Conservation (phyloP, 1,284 basidiomycete genomes). For the Marasmius sp. region DNA sequence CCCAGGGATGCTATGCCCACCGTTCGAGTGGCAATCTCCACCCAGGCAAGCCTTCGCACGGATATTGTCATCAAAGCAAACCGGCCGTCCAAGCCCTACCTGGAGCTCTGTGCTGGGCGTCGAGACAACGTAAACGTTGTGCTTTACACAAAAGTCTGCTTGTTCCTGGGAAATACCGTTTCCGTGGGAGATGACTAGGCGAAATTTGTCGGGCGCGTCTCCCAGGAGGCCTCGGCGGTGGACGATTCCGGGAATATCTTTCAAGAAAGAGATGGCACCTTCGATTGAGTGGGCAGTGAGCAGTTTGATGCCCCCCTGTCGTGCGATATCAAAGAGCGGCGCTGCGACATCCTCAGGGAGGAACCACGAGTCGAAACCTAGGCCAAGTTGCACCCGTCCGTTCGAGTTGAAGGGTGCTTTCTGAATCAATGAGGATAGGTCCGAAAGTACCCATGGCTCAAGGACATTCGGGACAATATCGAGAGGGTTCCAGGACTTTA, state of each 20-base stretch:
- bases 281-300: constrained; percentile 1
- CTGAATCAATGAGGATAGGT: constrained; percentile 7
- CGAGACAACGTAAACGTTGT: constrained; percentile 7
- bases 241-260: not conserved
- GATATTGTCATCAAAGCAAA: constrained; percentile 3
- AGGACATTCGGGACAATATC: not conserved
- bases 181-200: constrained; percentile 13
- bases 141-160: not conserved
- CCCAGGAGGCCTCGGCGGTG: not conserved
- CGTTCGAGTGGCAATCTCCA: not conserved
- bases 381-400: constrained; percentile 12
- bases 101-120: constrained; percentile 16
- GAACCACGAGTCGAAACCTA: constrained; percentile 12
- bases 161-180: constrained; percentile 2
- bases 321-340: not conserved
- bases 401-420: constrained; percentile 11
- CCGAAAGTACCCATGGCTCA: constrained; percentile 3
- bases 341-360: constrained; percentile 6
- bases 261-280: constrained; percentile 6
- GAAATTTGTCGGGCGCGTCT: constrained; percentile 6
- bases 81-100: constrained; percentile 11
- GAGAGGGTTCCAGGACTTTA: constrained; percentile 9
- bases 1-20: not conserved
- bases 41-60: not conserved
- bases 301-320: constrained; percentile 3